These are phyloP conservation scores for Crithidia acanthocephali DNA, from an alignment of 208 protist genomes.

Conservation along the genomic window DNA sequence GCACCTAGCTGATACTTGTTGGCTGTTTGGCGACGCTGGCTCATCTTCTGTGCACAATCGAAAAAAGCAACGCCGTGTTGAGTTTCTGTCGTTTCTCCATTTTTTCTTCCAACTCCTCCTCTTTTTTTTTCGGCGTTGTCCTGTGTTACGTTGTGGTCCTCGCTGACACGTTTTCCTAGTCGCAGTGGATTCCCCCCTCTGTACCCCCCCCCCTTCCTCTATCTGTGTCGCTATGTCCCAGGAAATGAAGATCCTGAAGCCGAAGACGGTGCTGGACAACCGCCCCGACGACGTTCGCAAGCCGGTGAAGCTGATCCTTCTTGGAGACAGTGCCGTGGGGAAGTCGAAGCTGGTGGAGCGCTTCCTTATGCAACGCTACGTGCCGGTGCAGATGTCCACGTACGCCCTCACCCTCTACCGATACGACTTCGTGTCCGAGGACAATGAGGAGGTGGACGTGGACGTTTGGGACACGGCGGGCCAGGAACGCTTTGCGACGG, in stretches of 20 bases:
- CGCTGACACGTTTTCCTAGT: too few relatives aligned
- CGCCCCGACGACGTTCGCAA: conserved; percentile 77
- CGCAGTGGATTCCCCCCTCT: too few relatives aligned
- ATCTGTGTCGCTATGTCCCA: conserved; percentile 17
- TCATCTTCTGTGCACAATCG: too few relatives aligned
- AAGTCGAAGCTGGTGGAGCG: conserved; percentile 96
- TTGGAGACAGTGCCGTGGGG: conserved; percentile 96
- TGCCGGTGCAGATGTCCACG: conserved; percentile 93
- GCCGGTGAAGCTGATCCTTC: conserved; percentile 94
- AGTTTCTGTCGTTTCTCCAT: too few relatives aligned
- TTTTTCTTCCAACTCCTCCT: too few relatives aligned
- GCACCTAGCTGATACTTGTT: too few relatives aligned
- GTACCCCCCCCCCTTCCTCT: too few relatives aligned
- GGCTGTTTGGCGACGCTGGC: too few relatives aligned
- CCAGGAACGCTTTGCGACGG: conserved; percentile 92
- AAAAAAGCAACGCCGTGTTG: too few relatives aligned
- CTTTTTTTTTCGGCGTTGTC: too few relatives aligned
- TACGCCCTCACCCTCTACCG: conserved; percentile 94
- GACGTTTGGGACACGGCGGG: conserved; percentile 95
- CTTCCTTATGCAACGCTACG: conserved; percentile 95
- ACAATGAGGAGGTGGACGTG: conserved; percentile 78
- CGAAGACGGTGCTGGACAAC: conserved; percentile 78
- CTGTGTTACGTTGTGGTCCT: too few relatives aligned
- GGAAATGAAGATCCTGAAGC: conserved; percentile 48
- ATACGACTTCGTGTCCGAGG: conserved; percentile 85